phyloP scores from a whole-genome alignment of 768 basidiomycete species.

The Mycena floridula region DNA sequence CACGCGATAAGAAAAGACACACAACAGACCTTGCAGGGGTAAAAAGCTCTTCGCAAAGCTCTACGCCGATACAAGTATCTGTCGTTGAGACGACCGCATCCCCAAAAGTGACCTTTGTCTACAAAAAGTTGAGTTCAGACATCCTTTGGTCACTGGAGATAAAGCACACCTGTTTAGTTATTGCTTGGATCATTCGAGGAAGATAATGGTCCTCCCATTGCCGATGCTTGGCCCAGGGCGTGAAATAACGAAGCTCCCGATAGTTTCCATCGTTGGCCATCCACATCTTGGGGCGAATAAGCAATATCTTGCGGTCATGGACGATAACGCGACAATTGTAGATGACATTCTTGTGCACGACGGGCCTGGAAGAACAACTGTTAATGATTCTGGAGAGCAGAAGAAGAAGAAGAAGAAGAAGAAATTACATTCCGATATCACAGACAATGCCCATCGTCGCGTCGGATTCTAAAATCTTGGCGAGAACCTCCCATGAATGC shows the following conservation, averaged over 20 bases:
- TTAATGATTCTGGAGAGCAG: background rate
- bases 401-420: too few species aligned
- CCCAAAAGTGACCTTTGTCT: conserved; percentile 92
- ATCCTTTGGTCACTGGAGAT: background rate
- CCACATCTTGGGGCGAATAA: conserved; percentile 99
- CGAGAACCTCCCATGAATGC: conserved; percentile 97
- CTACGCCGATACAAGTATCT: conserved; percentile 95
- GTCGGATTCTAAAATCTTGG: conserved; percentile 79
- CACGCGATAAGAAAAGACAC: background rate
- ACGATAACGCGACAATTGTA: conserved; percentile 96
- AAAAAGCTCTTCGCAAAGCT: conserved; percentile 96
- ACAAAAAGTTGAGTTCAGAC: background rate
- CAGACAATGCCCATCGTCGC: conserved; percentile 84
- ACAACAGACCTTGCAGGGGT: conserved; percentile 87
- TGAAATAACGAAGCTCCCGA: conserved; percentile 83
- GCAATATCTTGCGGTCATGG: conserved; percentile 77
- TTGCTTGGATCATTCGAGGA: conserved; percentile 80
- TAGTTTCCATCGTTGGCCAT: conserved; percentile 98
- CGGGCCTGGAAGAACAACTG: conserved; percentile 58
- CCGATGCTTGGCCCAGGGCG: conserved; percentile 89
- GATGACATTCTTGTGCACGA: conserved; percentile 95
- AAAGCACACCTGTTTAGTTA: conserved; percentile 76
- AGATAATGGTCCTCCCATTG: conserved; percentile 90
- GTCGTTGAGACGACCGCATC: conserved; percentile 90
- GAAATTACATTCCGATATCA: conserved; percentile 88